phyloP scores from a whole-genome alignment of 306 rosid genomes.

The Mucuna pruriens region DNA sequence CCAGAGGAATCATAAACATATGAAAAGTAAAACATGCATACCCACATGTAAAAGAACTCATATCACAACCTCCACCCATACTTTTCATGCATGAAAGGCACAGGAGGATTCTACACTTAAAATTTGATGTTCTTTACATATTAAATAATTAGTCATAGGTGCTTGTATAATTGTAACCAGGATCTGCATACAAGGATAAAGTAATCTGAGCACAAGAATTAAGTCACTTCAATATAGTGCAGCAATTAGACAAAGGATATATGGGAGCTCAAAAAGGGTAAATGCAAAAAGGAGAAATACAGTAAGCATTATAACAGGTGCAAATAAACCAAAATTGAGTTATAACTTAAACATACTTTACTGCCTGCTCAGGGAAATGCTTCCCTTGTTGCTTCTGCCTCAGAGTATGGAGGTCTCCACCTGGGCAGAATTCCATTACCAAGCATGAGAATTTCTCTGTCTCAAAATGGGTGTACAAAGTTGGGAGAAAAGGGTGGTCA shows the following conservation, averaged over 20 bases:
- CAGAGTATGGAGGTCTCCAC: constrained; percentile 96
- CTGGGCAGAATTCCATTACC: constrained; percentile 99
- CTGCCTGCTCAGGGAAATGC: constrained; percentile 99
- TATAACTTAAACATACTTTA: constrained; percentile 78
- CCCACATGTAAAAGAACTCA: not conserved
- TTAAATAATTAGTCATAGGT: not conserved
- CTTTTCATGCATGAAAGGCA: not conserved
- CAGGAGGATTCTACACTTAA: not conserved
- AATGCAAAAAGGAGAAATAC: not conserved
- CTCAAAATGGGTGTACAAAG: constrained; percentile 94
- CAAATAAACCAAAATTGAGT: constrained; percentile 25
- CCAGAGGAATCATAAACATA: constrained; percentile 7
- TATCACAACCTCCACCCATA: not conserved
- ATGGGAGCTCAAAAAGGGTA: not conserved
- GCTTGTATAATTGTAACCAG: not conserved
- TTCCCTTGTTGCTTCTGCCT: constrained; percentile 99
- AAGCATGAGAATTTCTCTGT: constrained; percentile 97
- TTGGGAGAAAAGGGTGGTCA: constrained; percentile 97
- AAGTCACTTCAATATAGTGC: not conserved
- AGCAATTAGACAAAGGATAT: constrained; percentile 12
- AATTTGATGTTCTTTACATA: not conserved
- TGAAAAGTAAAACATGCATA: not conserved
- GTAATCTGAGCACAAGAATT: constrained; percentile 21
- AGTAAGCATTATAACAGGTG: constrained; percentile 23
- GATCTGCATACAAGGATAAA: not conserved